A percentile compares a stretch with the other conserved stretches of the same genome.
These are phyloP conservation scores for Calonectria montana DNA, from an alignment of 2,329 filamentous ascomycete genomes.

Conservation along the genomic window DNA sequence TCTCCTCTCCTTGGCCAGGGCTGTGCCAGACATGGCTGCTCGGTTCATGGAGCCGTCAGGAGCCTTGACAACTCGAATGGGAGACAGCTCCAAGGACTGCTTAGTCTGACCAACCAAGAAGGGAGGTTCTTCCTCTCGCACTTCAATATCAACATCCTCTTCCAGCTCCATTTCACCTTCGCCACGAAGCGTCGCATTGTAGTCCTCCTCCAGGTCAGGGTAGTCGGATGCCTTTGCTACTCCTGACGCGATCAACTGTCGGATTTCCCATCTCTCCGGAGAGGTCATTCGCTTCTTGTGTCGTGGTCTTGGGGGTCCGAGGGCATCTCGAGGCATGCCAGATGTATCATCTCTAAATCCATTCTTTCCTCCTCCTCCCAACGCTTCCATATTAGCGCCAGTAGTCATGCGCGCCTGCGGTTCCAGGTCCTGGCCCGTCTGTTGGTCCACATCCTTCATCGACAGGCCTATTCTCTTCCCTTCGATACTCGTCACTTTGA, in stretches of 20 bases:
- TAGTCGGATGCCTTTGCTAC: constrained; percentile 94
- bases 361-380: constrained; percentile 74
- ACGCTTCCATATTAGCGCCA: constrained; percentile 87
- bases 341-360: constrained; percentile 62
- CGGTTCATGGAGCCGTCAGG: constrained; percentile 98
- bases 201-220: constrained; percentile 94
- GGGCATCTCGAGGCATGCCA: constrained; percentile 51
- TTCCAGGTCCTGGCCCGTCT: constrained; percentile 83
- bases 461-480: constrained; percentile 85
- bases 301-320: constrained; percentile 57
- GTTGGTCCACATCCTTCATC: constrained; percentile 97
- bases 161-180: constrained; percentile 92
- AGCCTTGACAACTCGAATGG: constrained; percentile 96
- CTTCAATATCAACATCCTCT: constrained; percentile 97
- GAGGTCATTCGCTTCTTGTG: constrained; percentile 95
- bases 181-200: constrained; percentile 86
- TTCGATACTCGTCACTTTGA: constrained; percentile 92
- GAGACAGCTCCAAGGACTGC: constrained; percentile 92
- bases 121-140: constrained; percentile 94
- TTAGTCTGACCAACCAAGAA: constrained; percentile 97
- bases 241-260: constrained; percentile 94
- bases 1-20: constrained; percentile 87
- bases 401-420: constrained; percentile 84
- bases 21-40: constrained; percentile 92
- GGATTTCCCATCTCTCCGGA: constrained; percentile 96